Base-by-base conservation (phyloP, 2,329 filamentous ascomycete genomes). In the Diplodia scrobiculata region DNA sequence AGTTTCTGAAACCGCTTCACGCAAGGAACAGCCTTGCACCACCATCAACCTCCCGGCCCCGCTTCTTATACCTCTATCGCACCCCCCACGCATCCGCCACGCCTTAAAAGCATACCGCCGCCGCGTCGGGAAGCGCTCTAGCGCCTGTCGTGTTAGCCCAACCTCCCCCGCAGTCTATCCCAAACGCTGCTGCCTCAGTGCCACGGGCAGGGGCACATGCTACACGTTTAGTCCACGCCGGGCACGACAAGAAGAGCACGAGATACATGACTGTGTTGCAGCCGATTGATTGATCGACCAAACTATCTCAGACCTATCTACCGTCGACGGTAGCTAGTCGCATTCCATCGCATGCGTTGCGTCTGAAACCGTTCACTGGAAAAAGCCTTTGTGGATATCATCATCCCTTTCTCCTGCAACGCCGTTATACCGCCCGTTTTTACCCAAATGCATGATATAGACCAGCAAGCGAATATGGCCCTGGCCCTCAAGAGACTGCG, bases 401-500 rank as follows among this genome's bases (percentile, higher is more conserved):
- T 45, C 41, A 50, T 50, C 58, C 55, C 58, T 62, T 62, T 62
- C 45, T 62, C 58, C 58, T 62, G 58, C 45, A 62, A 62, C 58
- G 58, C 58, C 58, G 41, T 62, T 48, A 25, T 25, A 62, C 19
- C 41, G 19, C 41, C 58, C 58, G 5, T 34, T 50, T 60, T 27
- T 62, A 62, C 41, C 58, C 58, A 62, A 62, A 14, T 50, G 58
- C 58, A 62, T 50, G 45, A 17, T 50, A 38, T 50, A 60, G 55
- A 50, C 41, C 58, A 36, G 3, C 58, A 59, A 34, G 58, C 48
- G 17, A 25, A 50, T 27, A 62, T 36, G n/a, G 19, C 45, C 41
- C 7, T 38, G 14, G 45, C 29, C 45, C 41, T 13, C 19, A 17
- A 29, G 19, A 21, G 58, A 50, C 41, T 62, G 25, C 29, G 36